Conservation (phyloP, 129 eudicot genomes). For the Mikania micrantha region DNA sequence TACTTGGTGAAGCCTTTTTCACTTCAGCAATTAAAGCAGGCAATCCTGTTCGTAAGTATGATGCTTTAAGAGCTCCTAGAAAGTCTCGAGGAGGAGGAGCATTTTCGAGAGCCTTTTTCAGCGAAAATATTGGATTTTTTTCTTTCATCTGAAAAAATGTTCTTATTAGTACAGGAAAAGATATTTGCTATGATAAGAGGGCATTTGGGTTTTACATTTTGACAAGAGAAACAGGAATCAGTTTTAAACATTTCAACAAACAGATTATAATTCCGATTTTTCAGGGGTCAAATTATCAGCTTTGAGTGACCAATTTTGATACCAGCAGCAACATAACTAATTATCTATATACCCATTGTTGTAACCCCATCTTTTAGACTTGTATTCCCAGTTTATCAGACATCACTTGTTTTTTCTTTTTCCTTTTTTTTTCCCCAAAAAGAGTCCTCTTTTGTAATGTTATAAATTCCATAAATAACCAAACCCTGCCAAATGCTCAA, state of each 20-base stretch:
- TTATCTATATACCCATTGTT: background rate
- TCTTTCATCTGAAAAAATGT: conserved; percentile 55
- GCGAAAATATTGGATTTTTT: conserved; percentile 35
- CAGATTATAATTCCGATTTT: background rate
- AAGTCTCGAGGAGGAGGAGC: conserved; percentile 75
- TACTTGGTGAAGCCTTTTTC: conserved; percentile 98
- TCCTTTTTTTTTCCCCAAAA: no score
- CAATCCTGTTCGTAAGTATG: conserved; percentile 64
- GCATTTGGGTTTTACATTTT: background rate
- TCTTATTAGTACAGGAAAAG: background rate
- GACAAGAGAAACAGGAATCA: background rate
- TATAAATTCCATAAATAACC: background rate
- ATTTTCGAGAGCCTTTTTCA: conserved; percentile 40
- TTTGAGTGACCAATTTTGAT: background rate
- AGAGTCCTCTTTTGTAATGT: background rate
- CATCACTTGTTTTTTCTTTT: no score
- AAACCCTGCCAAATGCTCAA: background rate
- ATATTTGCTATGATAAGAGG: background rate
- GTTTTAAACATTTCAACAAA: background rate
- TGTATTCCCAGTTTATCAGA: background rate
- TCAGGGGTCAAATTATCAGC: background rate
- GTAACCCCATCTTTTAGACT: background rate
- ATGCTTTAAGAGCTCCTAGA: conserved; percentile 69
- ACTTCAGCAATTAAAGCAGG: conserved; percentile 97
- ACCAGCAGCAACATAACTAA: background rate